Conservation (phyloP, 306 rosid genomes). For the Astragalus membranaceus region DNA sequence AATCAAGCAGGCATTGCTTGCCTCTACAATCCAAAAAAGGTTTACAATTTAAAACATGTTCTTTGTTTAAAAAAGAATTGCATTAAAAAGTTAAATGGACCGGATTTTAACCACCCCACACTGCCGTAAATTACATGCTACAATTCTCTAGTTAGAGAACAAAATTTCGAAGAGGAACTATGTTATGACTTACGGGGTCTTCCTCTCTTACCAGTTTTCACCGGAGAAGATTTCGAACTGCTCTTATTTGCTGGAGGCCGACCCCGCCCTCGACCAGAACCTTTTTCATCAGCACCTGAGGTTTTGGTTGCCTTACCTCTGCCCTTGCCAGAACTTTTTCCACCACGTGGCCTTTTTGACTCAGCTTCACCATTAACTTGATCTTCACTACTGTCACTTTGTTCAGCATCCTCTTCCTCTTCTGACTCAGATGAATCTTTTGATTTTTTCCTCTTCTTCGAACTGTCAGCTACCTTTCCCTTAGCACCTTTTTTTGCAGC, state of each 20-base stretch:
- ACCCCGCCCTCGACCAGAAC: conserved; percentile 51
- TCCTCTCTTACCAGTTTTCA: conserved; percentile 72
- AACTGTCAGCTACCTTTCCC: conserved; percentile 49
- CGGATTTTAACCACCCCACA: not conserved
- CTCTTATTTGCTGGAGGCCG: conserved; percentile 47
- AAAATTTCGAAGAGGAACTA: conserved; percentile 36
- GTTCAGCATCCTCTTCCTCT: conserved; percentile 44
- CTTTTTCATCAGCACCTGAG: conserved; percentile 30
- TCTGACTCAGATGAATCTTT: conserved; percentile 70
- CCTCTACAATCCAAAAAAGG: conserved; percentile 11
- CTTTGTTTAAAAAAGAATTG: not conserved
- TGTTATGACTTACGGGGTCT: conserved; percentile 66
- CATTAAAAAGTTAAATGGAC: conserved; percentile 7
- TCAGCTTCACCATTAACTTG: conserved; percentile 48
- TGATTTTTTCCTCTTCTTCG: conserved; percentile 70
- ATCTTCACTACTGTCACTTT: conserved; percentile 52
- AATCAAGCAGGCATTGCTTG: conserved; percentile 1
- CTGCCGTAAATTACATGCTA: conserved; percentile 32
- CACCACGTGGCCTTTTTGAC: conserved; percentile 36
- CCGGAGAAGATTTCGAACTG: conserved; percentile 37
- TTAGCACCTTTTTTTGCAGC: conserved; percentile 55
- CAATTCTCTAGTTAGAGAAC: conserved; percentile 45
- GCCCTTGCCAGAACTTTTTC: conserved; percentile 46
- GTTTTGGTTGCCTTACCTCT: conserved; percentile 51
- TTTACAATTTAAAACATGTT: conserved; percentile 3